Conservation (phyloP, 768 basidiomycete species). For the Agrocybe pediades region DNA sequence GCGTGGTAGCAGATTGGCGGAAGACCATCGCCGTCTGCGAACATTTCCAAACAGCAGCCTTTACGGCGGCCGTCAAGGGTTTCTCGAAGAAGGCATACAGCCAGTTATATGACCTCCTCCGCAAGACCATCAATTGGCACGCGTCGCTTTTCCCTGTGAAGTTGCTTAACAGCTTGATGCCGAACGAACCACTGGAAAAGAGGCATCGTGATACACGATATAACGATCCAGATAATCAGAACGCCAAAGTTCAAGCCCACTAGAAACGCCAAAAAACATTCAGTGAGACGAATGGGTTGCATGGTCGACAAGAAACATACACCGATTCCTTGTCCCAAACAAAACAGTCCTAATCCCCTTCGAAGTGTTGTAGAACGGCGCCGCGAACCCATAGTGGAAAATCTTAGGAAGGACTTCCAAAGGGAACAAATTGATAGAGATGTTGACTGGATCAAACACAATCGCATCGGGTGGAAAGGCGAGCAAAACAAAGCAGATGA, state of each 20-base stretch:
- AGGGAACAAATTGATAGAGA: conserved; percentile 61
- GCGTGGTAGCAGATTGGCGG: no score
- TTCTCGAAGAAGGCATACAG: no score
- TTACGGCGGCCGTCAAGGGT: no score
- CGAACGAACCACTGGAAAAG: conserved; percentile 47
- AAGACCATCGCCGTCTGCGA: no score
- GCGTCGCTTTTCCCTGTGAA: background rate
- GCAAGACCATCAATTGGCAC: background rate
- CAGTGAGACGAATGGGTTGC: background rate
- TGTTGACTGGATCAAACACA: conserved; percentile 46
- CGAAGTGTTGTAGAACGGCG: conserved; percentile 74
- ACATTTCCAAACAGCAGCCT: no score
- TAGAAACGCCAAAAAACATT: conserved; percentile 19
- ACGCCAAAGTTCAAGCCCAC: conserved; percentile 68
- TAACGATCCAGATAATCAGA: conserved; percentile 52
- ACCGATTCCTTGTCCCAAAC: conserved; percentile 64
- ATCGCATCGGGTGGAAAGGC: background rate
- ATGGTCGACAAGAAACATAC: conserved; percentile 35
- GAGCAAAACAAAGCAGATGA: conserved; percentile 13
- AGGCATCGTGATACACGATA: conserved; percentile 57
- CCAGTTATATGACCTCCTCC: background rate
- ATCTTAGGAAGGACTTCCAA: conserved; percentile 57
- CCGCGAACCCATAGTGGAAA: conserved; percentile 68
- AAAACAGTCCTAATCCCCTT: conserved; percentile 59
- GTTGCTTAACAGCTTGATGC: conserved; percentile 17